Evolutionary conservation across 2,329 filamentous ascomycete species (phyloP).

Genomic region (Botrytis pseudocinerea): DNA sequence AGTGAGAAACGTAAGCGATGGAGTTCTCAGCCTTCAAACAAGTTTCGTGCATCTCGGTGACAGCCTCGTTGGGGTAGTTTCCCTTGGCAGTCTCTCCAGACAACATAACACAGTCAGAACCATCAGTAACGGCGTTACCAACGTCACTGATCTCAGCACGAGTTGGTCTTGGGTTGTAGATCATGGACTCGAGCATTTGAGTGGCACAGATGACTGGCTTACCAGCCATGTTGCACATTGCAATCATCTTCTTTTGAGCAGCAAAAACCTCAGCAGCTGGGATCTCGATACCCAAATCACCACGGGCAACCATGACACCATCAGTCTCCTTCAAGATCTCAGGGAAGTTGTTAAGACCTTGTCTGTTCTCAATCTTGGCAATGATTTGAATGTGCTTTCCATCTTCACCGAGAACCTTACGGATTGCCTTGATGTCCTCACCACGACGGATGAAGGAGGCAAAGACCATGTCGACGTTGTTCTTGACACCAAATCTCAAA

Average conservation of each 20-base stretch:
- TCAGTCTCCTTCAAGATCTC: constrained; percentile 96
- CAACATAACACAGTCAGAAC: constrained; percentile 99
- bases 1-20: constrained; percentile 94
- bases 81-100: constrained; percentile 99
- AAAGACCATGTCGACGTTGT: constrained; percentile 98
- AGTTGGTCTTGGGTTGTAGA: constrained; percentile 97
- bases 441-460: constrained; percentile 96
- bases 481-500: constrained; percentile 94
- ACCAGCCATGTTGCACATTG: constrained; percentile 98
- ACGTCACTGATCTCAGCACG: constrained; percentile 98
- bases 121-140: constrained; percentile 95
- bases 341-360: constrained; percentile 99
- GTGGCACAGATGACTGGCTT: constrained; percentile 99
- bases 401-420: constrained; percentile 83
- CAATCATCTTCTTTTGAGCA: constrained; percentile 99
- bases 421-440: constrained; percentile 90
- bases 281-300: constrained; percentile 98
- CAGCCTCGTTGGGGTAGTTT: constrained; percentile 86
- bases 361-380: constrained; percentile 99
- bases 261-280: constrained; percentile 98
- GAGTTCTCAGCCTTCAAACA: constrained; percentile 96
- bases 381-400: constrained; percentile 99
- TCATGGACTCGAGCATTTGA: constrained; percentile 99
- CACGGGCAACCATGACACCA: constrained; percentile 99
- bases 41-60: constrained; percentile 97